Evolutionary conservation across 2,329 filamentous ascomycete genomes (phyloP).

Genomic region (Exophiala bonariae): DNA sequence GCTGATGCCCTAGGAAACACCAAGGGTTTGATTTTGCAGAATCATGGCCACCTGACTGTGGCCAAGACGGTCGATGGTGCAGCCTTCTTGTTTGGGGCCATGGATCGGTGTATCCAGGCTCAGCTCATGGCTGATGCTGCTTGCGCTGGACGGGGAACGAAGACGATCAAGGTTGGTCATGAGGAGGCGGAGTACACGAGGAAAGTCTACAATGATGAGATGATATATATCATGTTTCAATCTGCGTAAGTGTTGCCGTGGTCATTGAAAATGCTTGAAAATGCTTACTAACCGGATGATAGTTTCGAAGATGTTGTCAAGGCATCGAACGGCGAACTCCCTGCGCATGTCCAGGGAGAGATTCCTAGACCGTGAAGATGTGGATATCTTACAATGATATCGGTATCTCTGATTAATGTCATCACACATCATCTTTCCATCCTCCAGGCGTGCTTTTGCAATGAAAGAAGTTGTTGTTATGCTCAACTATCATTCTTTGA

Average conservation of each 20-base stretch:
- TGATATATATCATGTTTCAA: constrained; percentile 29
- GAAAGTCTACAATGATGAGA: constrained; percentile 26
- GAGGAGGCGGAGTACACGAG: constrained; percentile 24
- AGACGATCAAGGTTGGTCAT: constrained; percentile 21
- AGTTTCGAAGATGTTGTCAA: constrained; percentile 25
- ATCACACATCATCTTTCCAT: too few species aligned
- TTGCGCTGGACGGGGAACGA: constrained; percentile 32
- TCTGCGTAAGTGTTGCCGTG: constrained; percentile 15
- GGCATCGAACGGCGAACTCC: constrained; percentile 22
- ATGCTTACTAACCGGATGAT: background rate
- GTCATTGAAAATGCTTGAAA: background rate
- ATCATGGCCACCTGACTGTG: constrained; percentile 56
- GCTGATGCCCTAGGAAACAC: constrained; percentile 47
- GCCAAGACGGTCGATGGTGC: constrained; percentile 52
- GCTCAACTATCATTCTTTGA: too few species aligned
- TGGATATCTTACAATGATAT: too few species aligned
- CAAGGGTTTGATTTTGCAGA: constrained; percentile 55
- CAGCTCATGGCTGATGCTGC: constrained; percentile 43
- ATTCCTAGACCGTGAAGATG: constrained; percentile 15
- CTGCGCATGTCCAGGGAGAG: constrained; percentile 23
- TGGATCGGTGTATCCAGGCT: constrained; percentile 42
- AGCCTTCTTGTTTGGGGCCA: constrained; percentile 55
- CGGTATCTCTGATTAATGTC: too few species aligned
- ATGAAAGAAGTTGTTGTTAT: too few species aligned
- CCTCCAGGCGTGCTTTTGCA: too few species aligned